phyloP scores from a whole-genome alignment of 2,329 filamentous ascomycete species.

The Cercospora sp. region DNA sequence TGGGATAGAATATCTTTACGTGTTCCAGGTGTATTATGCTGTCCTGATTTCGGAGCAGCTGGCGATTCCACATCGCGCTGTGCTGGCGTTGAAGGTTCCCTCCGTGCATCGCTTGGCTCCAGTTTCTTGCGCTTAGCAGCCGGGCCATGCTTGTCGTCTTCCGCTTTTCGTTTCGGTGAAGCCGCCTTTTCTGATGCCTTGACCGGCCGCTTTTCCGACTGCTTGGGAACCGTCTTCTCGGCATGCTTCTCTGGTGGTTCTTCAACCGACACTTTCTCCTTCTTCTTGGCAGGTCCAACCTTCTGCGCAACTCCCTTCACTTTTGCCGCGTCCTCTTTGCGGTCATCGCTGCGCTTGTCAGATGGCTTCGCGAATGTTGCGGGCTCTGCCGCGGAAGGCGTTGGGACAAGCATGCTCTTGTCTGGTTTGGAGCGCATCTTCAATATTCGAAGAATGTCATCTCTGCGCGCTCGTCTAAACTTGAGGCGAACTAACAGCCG shows the following conservation, averaged over 20 bases:
- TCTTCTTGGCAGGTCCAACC: slow-evolving; percentile 28
- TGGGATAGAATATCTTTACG: slow-evolving; percentile 34
- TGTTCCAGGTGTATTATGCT: slow-evolving; percentile 30
- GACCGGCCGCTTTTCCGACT: slow-evolving; percentile 12
- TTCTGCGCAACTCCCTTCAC: slow-evolving; percentile 37
- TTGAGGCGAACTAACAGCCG: slow-evolving; percentile 34
- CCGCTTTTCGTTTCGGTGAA: slow-evolving; percentile 12
- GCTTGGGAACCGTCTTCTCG: slow-evolving; percentile 12
- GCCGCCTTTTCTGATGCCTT: slow-evolving; percentile 18
- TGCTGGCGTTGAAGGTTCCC: slow-evolving; percentile 31
- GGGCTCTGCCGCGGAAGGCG: slow-evolving; percentile 17
- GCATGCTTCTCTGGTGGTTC: slow-evolving; percentile 10
- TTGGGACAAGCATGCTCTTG: slow-evolving; percentile 18
- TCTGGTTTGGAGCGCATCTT: slow-evolving; percentile 31
- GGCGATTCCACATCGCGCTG: slow-evolving; percentile 28
- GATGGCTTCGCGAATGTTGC: slow-evolving; percentile 11
- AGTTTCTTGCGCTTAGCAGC: slow-evolving; percentile 33
- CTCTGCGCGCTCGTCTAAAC: slow-evolving; percentile 31
- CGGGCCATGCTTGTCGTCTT: slow-evolving; percentile 20
- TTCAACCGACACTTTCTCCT: slow-evolving; percentile 17
- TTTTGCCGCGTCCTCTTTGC: slow-evolving; percentile 20
- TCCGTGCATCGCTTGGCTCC: slow-evolving; percentile 23
- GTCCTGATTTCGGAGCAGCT: slow-evolving; percentile 24
- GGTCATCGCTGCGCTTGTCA: slow-evolving; percentile 21
- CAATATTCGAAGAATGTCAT: slow-evolving; percentile 34